Evolutionary conservation across 805 yeast species (phyloP), one percentile per base, ranked within the genome.

Genomic region (Kodamaea sagamina): DNA sequence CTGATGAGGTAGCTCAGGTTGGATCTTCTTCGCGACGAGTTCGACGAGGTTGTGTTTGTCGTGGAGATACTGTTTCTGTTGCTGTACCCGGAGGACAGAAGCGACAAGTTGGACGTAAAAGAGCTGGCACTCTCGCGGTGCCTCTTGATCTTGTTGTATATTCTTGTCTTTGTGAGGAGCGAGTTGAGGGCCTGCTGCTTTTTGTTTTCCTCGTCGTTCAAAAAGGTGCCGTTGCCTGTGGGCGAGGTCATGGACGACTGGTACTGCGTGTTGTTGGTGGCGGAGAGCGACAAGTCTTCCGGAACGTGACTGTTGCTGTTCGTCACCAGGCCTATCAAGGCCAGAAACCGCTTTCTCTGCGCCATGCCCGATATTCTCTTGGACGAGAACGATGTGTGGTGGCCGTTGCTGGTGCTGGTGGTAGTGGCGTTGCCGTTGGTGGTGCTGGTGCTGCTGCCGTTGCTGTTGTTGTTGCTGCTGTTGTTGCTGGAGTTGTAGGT

Each of bases 51-150:
- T n/a, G 50, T 48, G 31, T 46, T 53, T 29, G 58, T 49, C 22
- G 61, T 52, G 26, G 53, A 48, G 4, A 55, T 47, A 21, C 65
- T 56, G 26, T 54, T 55, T 35, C 64, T 47, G 43, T 48, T 55
- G 32, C 62, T 50, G 34, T 53, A 48, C 19, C 35, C 36, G 4
- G 48, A 41, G 3, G 56, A 47, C 12, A 48, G 48, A 8, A 47
- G 41, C 18, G 63, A 57, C 10, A 46, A 34, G 19, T 44, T 52
- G 3, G 68, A 62, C 21, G 45, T 53, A 36, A 55, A 39, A 2
- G 68, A 62, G n/a, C 60, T 44, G 6, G 60, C 49, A 60, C 64
- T 68, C 34, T 68, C 73, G 4, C 74, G 52, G 41, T 65, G 58
- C 41, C 65, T 67, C 45, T 61, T 68, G 17, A 69, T 51, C 42